Percentiles rank a stretch among this genome's conserved stretches.
Evolutionary conservation across 2,329 filamentous ascomycete species (phyloP).

Genomic region (Colletotrichum plurivorum): DNA sequence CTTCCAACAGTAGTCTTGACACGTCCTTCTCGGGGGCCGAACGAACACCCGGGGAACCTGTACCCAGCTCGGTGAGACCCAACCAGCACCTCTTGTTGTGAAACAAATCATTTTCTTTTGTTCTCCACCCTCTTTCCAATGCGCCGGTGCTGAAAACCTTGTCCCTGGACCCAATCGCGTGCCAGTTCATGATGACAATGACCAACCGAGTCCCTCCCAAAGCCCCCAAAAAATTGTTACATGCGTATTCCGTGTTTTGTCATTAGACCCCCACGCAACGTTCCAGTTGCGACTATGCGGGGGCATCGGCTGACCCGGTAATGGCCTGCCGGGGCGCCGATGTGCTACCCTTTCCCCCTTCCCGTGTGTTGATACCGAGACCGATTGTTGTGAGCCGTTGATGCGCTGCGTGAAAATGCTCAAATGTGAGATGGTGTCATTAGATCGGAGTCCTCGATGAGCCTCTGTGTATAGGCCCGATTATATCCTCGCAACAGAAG

Average conservation of each 20-base stretch:
- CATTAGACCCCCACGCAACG: slow-evolving; percentile 31
- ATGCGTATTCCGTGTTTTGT: slow-evolving; percentile 35
- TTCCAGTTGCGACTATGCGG: slow-evolving; percentile 28
- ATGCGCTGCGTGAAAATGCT: slow-evolving; percentile 27
- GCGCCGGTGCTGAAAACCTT: slow-evolving; percentile 37
- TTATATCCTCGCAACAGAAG: slow-evolving; percentile 17
- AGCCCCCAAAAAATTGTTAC: slow-evolving; percentile 32
- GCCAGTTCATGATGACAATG: slow-evolving; percentile 32
- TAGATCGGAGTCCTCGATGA: slow-evolving; percentile 1
- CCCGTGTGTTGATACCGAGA: slow-evolving; percentile 2
- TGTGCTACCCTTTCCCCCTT: slow-evolving; percentile 17
- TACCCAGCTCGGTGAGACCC: slow-evolving; percentile 18
- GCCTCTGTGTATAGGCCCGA: slow-evolving; percentile 4
- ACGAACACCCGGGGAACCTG: not conserved
- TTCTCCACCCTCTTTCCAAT: slow-evolving; percentile 37
- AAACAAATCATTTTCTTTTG: slow-evolving; percentile 39
- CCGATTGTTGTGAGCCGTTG: slow-evolving; percentile 16
- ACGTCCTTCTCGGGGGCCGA: not conserved
- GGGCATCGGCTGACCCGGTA: slow-evolving; percentile 11
- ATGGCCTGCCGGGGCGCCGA: slow-evolving; percentile 27
- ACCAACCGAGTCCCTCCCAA: slow-evolving; percentile 26
- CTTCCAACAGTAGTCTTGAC: not conserved
- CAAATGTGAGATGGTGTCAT: slow-evolving; percentile 14
- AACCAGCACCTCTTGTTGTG: slow-evolving; percentile 27
- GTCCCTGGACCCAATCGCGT: slow-evolving; percentile 28